Percentiles rank a stretch among this genome's conserved stretches.
Evolutionary conservation across 192 early-diverging fungal species (phyloP).

Genomic region (Backusella macrospora): DNA sequence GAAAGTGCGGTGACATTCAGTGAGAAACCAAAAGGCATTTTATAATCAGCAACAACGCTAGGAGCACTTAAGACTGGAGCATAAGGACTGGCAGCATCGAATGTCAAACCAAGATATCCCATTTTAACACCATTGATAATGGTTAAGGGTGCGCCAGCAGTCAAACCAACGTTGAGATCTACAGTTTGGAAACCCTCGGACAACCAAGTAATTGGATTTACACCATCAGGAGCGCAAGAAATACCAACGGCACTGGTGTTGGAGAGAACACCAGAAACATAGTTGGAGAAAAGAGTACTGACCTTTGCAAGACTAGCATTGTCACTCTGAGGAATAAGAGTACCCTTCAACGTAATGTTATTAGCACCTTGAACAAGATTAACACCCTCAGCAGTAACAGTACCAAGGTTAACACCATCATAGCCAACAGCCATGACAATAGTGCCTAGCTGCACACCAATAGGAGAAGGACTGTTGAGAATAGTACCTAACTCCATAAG

Average conservation of each 20-base stretch:
- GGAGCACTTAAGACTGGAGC: conserved; percentile 49
- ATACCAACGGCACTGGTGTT: conserved; percentile 53
- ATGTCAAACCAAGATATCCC: conserved; percentile 56
- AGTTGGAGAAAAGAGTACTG: conserved; percentile 52
- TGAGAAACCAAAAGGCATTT: conserved; percentile 66
- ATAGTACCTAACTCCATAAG: conserved; percentile 51
- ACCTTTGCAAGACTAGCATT: conserved; percentile 46
- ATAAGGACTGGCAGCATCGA: conserved; percentile 48
- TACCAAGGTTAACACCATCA: conserved; percentile 47
- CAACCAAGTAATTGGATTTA: conserved; percentile 52
- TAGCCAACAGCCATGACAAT: conserved; percentile 51
- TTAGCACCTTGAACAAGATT: conserved; percentile 43
- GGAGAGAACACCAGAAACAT: conserved; percentile 49
- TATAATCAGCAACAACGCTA: conserved; percentile 50
- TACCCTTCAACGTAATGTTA: conserved; percentile 55
- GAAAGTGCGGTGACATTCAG: conserved; percentile 56
- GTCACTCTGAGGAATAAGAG: conserved; percentile 51
- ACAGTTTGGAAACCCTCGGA: conserved; percentile 51
- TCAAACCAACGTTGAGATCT: conserved; percentile 51
- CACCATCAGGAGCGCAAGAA: conserved; percentile 52
- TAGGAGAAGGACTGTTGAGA: conserved; percentile 55
- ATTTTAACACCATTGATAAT: conserved; percentile 55
- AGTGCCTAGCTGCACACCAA: conserved; percentile 59
- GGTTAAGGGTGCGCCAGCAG: conserved; percentile 42
- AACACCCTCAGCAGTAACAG: conserved; percentile 46